Evolutionary conservation across 164 flowering plant species (phyloP).

Genomic region (Tetrastigma voinierianum): DNA sequence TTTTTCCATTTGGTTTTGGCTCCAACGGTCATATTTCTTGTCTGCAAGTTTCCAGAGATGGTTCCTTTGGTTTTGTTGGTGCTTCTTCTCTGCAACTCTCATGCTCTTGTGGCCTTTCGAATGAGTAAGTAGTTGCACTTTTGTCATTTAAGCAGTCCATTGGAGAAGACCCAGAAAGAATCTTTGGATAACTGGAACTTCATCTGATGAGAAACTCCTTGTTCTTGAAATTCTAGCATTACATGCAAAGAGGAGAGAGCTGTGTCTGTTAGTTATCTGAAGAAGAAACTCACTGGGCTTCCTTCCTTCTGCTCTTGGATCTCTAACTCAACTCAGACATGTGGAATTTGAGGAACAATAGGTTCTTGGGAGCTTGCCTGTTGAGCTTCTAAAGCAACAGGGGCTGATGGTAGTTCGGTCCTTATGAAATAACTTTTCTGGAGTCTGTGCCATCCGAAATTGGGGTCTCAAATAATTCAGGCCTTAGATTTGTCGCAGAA

Average conservation of each 20-base stretch:
- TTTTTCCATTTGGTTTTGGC: conserved; percentile 6
- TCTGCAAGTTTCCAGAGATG: conserved; percentile 21
- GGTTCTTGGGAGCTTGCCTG: conserved; percentile 60
- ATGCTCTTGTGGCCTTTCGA: conserved; percentile 38
- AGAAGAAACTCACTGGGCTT: conserved; percentile 65
- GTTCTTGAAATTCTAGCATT: conserved; percentile 89
- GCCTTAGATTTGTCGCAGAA: conserved; percentile 75
- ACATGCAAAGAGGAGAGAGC: conserved; percentile 70
- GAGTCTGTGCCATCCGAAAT: conserved; percentile 59
- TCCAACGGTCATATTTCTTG: conserved; percentile 22
- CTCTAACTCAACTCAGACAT: conserved; percentile 69
- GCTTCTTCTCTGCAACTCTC: conserved; percentile 34
- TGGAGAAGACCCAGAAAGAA: conserved; percentile 54
- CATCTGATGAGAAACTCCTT: conserved; percentile 73
- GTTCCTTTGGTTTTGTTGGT: conserved; percentile 28
- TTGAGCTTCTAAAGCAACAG: conserved; percentile 51
- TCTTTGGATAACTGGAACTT: conserved; percentile 76
- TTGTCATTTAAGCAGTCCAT: conserved; percentile 57
- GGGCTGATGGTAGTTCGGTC: conserved; percentile 77
- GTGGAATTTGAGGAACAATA: conserved; percentile 78
- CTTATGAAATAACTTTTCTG: conserved; percentile 76
- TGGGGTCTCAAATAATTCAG: conserved; percentile 66
- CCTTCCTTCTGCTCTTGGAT: conserved; percentile 64
- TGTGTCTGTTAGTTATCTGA: conserved; percentile 71
- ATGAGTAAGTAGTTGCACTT: conserved; percentile 70